A percentile compares a stretch with the other conserved stretches of the same genome.
Evolutionary conservation across 2,329 filamentous ascomycete species (phyloP).

Genomic region (Botrytis porri): DNA sequence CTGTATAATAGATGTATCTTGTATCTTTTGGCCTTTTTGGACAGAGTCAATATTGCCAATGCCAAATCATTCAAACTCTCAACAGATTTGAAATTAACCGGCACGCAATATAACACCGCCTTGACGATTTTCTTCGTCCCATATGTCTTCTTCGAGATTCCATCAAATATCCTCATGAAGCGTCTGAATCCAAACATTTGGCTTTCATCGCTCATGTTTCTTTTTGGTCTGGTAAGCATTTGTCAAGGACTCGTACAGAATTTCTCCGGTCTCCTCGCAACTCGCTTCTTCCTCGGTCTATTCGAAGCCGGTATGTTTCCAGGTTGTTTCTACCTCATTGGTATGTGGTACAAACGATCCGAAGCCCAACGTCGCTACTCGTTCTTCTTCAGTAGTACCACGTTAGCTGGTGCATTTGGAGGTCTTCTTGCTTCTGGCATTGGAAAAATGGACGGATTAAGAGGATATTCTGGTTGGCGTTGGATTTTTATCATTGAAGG

Average conservation of each 20-base stretch:
- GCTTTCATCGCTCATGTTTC: slow-evolving; percentile 75
- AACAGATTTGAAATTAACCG: slow-evolving; percentile 58
- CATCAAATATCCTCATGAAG: slow-evolving; percentile 71
- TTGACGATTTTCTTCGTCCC: slow-evolving; percentile 81
- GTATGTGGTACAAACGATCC: slow-evolving; percentile 84
- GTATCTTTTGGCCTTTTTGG: slow-evolving; percentile 67
- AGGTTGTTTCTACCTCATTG: slow-evolving; percentile 70
- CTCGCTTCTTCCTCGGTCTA: slow-evolving; percentile 80
- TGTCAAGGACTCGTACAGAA: slow-evolving; percentile 47
- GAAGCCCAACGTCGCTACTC: slow-evolving; percentile 91
- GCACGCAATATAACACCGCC: slow-evolving; percentile 67
- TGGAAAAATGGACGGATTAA: slow-evolving; percentile 75
- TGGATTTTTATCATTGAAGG: slow-evolving; percentile 85
- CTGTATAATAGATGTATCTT: slow-evolving; percentile 48
- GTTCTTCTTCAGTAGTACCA: slow-evolving; percentile 87
- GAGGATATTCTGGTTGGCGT: slow-evolving; percentile 70
- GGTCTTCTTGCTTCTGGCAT: slow-evolving; percentile 83
- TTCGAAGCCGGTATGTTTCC: slow-evolving; percentile 76
- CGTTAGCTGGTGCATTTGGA: slow-evolving; percentile 78
- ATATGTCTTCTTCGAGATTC: slow-evolving; percentile 70
- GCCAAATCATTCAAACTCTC: slow-evolving; percentile 65
- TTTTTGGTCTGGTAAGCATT: slow-evolving; percentile 50
- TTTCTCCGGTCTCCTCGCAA: slow-evolving; percentile 74
- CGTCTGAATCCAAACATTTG: slow-evolving; percentile 63
- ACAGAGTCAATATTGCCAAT: slow-evolving; percentile 78